Percentiles rank a stretch among this genome's conserved stretches.
Evolutionary conservation across 768 basidiomycete genomes (phyloP).

Genomic region (Tylopilus sp.): DNA sequence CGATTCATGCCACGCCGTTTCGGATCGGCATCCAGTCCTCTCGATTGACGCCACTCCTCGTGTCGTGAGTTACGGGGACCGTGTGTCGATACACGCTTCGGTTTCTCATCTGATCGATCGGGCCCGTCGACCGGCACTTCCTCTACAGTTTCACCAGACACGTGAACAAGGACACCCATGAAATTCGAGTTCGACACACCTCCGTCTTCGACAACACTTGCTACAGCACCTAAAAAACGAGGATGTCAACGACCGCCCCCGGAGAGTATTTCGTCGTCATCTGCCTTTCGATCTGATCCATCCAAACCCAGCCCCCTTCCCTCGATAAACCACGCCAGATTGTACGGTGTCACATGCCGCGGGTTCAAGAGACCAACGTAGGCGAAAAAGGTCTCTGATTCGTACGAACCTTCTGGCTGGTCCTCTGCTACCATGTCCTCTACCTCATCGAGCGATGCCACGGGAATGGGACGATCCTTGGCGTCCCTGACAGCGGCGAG

Average conservation of each 20-base stretch:
- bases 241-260: slow-evolving; percentile 13
- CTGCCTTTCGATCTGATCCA: not conserved
- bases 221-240: slow-evolving; percentile 17
- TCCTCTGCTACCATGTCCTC: slow-evolving; percentile 34
- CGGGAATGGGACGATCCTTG: slow-evolving; percentile 24
- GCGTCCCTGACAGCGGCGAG: slow-evolving; percentile 44
- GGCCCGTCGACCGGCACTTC: slow-evolving; percentile 52
- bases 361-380: slow-evolving; percentile 58
- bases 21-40: slow-evolving; percentile 59
- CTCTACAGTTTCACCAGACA: slow-evolving; percentile 29
- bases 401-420: slow-evolving; percentile 57
- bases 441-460: slow-evolving; percentile 23
- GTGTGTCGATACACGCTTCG: slow-evolving; percentile 67
- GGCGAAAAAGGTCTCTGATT: slow-evolving; percentile 25
- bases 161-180: slow-evolving; percentile 6
- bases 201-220: slow-evolving; percentile 13
- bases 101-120: slow-evolving; percentile 22
- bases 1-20: slow-evolving; percentile 58
- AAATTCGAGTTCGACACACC: slow-evolving; percentile 14
- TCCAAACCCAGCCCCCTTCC: not conserved
- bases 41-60: slow-evolving; percentile 80
- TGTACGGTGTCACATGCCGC: slow-evolving; percentile 35
- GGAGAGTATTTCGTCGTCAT: not conserved
- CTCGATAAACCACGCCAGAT: slow-evolving; percentile 35
- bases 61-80: slow-evolving; percentile 73